These are phyloP conservation scores for Carex scoparia DNA, from an alignment of 176 grass and related monocot species.

Conservation along the genomic window DNA sequence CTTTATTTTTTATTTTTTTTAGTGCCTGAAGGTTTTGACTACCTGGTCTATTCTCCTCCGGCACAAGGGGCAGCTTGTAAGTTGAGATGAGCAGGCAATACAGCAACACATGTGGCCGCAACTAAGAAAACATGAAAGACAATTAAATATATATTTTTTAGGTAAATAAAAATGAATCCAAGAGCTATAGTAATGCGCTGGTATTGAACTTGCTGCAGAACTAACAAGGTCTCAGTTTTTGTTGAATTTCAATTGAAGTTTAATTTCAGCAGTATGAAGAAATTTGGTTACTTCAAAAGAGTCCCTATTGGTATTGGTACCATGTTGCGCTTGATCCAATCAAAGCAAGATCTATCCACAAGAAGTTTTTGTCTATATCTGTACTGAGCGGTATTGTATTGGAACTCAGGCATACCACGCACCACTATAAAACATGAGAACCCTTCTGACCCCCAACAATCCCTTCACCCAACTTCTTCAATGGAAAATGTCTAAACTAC, in stretches of 20 bases:
- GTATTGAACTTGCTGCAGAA: background rate
- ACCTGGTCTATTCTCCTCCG: slow-evolving; percentile 83
- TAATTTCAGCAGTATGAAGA: background rate
- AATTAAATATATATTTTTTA: background rate
- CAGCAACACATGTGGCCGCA: slow-evolving; percentile 99
- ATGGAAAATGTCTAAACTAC: background rate
- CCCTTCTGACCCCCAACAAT: too few relatives aligned
- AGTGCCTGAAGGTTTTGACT: slow-evolving; percentile 82
- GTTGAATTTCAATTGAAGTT: background rate
- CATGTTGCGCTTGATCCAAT: background rate
- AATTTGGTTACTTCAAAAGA: background rate
- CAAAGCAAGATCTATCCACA: background rate
- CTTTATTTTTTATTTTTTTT: background rate
- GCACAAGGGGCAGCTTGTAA: slow-evolving; percentile 83
- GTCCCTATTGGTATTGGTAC: background rate
- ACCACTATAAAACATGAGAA: background rate
- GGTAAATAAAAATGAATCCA: background rate
- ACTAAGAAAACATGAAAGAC: slow-evolving; percentile 36
- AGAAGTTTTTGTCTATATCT: background rate
- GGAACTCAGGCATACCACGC: background rate
- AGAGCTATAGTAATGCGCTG: background rate
- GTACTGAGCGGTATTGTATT: background rate
- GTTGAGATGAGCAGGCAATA: slow-evolving; percentile 65
- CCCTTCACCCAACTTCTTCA: background rate
- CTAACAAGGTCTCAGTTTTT: background rate